Percentiles rank a stretch among this genome's conserved stretches.
Conservation (phyloP, 1,139 yeast species). For the Geotrichum restrictum region DNA sequence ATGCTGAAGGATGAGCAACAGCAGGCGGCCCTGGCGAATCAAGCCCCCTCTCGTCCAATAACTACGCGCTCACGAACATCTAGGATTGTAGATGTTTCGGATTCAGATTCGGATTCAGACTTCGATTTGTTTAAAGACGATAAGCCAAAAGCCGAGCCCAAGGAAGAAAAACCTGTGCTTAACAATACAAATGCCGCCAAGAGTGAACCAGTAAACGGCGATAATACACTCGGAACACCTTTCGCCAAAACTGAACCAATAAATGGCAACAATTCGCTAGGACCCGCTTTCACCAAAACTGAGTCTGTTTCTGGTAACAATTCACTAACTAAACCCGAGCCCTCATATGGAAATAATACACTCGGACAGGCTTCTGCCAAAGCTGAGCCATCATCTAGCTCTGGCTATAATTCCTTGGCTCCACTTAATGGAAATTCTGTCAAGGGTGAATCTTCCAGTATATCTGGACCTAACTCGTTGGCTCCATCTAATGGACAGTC, state of each 20-base stretch:
- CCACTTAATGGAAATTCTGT: neutral
- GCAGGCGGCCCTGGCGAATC: neutral
- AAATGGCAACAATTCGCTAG: too few species aligned
- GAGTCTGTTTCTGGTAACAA: too few species aligned
- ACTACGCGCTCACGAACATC: too few species aligned
- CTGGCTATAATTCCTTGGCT: neutral
- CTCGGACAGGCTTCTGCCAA: too few species aligned
- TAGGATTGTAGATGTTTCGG: neutral
- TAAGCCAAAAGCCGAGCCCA: neutral
- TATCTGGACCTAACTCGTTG: neutral
- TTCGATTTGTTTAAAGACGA: slow-evolving; percentile 1
- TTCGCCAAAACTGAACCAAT: too few species aligned
- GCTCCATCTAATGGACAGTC: neutral
- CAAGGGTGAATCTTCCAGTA: neutral
- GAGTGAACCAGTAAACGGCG: too few species aligned
- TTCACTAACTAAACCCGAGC: neutral
- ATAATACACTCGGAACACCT: too few species aligned
- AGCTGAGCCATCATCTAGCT: neutral
- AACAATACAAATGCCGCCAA: too few species aligned
- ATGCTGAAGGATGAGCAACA: neutral
- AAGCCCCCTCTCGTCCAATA: neutral
- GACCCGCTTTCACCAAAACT: too few species aligned
- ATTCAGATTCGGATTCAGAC: slow-evolving; percentile 2
- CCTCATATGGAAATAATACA: neutral
- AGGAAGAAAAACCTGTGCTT: too few species aligned